Percentiles rank a stretch among this genome's conserved stretches.
These are phyloP conservation scores for Cucumis melo DNA, from an alignment of 306 rosid species.

Conservation along the genomic window DNA sequence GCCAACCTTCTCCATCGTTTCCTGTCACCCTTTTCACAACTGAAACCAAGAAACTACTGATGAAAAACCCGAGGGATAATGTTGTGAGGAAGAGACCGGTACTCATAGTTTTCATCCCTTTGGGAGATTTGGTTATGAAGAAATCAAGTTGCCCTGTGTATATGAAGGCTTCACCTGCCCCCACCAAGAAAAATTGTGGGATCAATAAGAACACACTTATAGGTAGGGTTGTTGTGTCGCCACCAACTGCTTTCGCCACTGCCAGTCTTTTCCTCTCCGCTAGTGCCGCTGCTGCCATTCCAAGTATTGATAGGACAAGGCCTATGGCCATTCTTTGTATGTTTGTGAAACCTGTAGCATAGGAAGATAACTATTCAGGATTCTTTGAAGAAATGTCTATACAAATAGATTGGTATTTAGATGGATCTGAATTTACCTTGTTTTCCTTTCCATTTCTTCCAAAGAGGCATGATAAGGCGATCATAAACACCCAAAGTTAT, in stretches of 20 bases:
- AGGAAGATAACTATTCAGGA: background rate
- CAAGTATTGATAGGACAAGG: slow-evolving; percentile 44
- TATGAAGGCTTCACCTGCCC: slow-evolving; percentile 92
- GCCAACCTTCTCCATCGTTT: slow-evolving; percentile 55
- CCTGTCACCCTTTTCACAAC: slow-evolving; percentile 47
- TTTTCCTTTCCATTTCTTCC: slow-evolving; percentile 70
- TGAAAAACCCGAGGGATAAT: slow-evolving; percentile 69
- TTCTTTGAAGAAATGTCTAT: background rate
- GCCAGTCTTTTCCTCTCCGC: slow-evolving; percentile 50
- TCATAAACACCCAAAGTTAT: slow-evolving; percentile 61
- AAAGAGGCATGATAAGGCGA: slow-evolving; percentile 72
- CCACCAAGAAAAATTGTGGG: slow-evolving; percentile 85
- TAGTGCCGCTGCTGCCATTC: slow-evolving; percentile 62
- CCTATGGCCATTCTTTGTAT: slow-evolving; percentile 77
- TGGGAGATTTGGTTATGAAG: slow-evolving; percentile 84
- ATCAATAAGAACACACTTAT: slow-evolving; percentile 59
- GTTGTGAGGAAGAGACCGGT: slow-evolving; percentile 85
- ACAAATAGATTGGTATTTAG: background rate
- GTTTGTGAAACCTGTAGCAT: slow-evolving; percentile 53
- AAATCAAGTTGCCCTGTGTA: slow-evolving; percentile 94
- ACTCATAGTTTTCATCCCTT: slow-evolving; percentile 97
- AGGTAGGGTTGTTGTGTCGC: slow-evolving; percentile 30
- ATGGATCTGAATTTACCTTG: slow-evolving; percentile 36
- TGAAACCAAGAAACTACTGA: slow-evolving; percentile 74
- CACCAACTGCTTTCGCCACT: slow-evolving; percentile 28